phyloP scores from a whole-genome alignment of 805 yeast species.

The Blastobotrys robertii region DNA sequence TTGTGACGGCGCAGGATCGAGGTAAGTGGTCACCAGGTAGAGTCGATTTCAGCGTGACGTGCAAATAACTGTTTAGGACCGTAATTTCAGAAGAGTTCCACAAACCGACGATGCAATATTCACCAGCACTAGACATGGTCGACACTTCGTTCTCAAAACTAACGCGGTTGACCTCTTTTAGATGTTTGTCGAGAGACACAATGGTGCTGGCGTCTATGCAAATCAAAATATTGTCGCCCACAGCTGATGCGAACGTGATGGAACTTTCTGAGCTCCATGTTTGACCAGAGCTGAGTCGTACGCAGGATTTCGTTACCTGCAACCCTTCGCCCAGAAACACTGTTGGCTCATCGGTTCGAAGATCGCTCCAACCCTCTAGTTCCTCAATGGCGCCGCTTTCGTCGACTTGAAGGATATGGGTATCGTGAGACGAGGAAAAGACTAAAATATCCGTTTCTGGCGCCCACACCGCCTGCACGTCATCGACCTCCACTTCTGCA shows the following conservation, averaged over 20 bases:
- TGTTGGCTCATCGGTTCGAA: not conserved
- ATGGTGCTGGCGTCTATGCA: not conserved
- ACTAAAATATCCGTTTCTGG: not conserved
- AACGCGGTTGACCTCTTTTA: not conserved
- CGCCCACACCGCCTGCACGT: slow-evolving; percentile 1
- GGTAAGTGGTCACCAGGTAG: no score
- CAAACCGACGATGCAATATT: not conserved
- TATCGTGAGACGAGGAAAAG: not conserved
- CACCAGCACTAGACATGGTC: not conserved
- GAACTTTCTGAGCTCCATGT: not conserved
- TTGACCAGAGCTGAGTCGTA: no score
- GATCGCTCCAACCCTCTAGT: not conserved
- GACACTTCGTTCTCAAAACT: not conserved
- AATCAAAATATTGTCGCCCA: not conserved
- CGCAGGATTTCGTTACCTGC: not conserved
- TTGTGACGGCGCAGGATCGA: no score
- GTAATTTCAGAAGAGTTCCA: not conserved
- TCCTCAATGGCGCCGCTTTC: not conserved
- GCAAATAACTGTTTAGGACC: not conserved
- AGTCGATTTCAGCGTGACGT: not conserved
- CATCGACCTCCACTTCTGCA: slow-evolving; percentile 1
- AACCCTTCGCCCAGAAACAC: not conserved
- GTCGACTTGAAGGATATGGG: slow-evolving; percentile 2
- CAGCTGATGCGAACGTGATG: not conserved
- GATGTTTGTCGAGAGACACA: not conserved